A percentile compares a stretch with the other conserved stretches of the same genome.
phyloP scores from a whole-genome alignment of 2,329 filamentous ascomycete species.

The Fusarium proliferatum region DNA sequence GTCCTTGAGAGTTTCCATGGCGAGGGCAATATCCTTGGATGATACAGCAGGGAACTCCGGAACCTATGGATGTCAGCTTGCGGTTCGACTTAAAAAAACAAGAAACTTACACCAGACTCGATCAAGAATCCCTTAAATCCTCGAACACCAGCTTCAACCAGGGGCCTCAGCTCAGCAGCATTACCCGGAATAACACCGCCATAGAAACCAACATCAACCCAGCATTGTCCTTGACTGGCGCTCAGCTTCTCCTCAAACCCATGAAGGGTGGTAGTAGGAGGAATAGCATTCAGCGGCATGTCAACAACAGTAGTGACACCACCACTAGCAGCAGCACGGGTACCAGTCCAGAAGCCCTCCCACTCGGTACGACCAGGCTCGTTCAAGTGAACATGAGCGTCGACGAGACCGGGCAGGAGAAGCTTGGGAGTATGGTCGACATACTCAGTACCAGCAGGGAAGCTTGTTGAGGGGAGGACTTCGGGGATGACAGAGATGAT shows the following conservation, averaged over 20 bases:
- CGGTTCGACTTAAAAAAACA: background rate
- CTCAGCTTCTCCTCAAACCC: constrained; percentile 87
- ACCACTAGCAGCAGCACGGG: constrained; percentile 90
- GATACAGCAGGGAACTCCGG: constrained; percentile 97
- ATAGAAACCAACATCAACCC: constrained; percentile 99
- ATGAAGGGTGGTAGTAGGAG: constrained; percentile 89
- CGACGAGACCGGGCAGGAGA: constrained; percentile 89
- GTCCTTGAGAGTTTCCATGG: constrained; percentile 83
- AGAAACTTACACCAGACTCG: constrained; percentile 83
- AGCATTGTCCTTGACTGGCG: constrained; percentile 88
- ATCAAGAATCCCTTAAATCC: constrained; percentile 99
- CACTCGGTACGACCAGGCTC: constrained; percentile 97
- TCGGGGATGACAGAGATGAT: constrained; percentile 80
- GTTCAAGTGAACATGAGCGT: constrained; percentile 97
- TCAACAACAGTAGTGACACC: constrained; percentile 97
- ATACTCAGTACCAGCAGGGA: constrained; percentile 79
- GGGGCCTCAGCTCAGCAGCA: constrained; percentile 77
- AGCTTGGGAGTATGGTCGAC: constrained; percentile 86
- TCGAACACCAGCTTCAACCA: constrained; percentile 87
- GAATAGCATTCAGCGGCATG: constrained; percentile 98
- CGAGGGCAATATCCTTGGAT: constrained; percentile 78
- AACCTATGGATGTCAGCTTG: constrained; percentile 65
- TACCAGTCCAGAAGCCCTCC: constrained; percentile 98
- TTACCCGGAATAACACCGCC: constrained; percentile 95
- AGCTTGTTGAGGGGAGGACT: constrained; percentile 79